Evolutionary conservation across 305 asterid genomes (phyloP).

Genomic region (Petunia hybrid): DNA sequence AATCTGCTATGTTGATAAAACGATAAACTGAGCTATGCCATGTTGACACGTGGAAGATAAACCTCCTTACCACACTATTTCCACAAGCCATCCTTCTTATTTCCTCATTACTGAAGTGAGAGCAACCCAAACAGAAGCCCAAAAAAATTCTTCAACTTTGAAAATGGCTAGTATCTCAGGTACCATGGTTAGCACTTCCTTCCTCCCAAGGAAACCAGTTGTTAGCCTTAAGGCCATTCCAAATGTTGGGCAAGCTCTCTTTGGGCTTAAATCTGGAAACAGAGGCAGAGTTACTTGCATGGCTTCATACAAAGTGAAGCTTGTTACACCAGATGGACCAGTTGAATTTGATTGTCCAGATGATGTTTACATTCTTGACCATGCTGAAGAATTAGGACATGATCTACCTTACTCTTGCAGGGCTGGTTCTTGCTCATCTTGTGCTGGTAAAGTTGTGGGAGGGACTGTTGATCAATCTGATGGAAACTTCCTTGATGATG

Average conservation of each 20-base stretch:
- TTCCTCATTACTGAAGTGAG: constrained; percentile 13
- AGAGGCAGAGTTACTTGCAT: constrained; percentile 55
- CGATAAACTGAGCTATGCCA: constrained; percentile 32
- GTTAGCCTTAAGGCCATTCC: constrained; percentile 51
- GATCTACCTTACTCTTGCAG: constrained; percentile 91
- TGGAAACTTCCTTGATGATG: constrained; percentile 75
- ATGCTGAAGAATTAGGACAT: constrained; percentile 64
- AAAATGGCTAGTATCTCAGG: constrained; percentile 60
- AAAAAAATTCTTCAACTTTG: not conserved
- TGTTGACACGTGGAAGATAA: constrained; percentile 39
- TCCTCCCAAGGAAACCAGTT: constrained; percentile 57
- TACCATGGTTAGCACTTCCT: constrained; percentile 61
- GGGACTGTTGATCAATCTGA: constrained; percentile 84
- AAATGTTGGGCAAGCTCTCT: constrained; percentile 43
- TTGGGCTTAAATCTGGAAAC: constrained; percentile 52
- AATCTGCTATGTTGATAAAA: constrained; percentile 14
- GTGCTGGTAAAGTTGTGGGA: constrained; percentile 64
- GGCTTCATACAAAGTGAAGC: constrained; percentile 76
- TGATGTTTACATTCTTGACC: constrained; percentile 68
- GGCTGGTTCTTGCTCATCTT: constrained; percentile 86
- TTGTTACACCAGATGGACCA: constrained; percentile 64
- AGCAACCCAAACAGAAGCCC: not conserved
- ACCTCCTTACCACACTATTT: constrained; percentile 27
- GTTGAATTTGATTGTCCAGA: constrained; percentile 47
- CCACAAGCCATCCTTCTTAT: constrained; percentile 9